These are phyloP conservation scores for Onygenales sp. DNA, from an alignment of 2,329 filamentous ascomycete genomes.

Conservation along the genomic window DNA sequence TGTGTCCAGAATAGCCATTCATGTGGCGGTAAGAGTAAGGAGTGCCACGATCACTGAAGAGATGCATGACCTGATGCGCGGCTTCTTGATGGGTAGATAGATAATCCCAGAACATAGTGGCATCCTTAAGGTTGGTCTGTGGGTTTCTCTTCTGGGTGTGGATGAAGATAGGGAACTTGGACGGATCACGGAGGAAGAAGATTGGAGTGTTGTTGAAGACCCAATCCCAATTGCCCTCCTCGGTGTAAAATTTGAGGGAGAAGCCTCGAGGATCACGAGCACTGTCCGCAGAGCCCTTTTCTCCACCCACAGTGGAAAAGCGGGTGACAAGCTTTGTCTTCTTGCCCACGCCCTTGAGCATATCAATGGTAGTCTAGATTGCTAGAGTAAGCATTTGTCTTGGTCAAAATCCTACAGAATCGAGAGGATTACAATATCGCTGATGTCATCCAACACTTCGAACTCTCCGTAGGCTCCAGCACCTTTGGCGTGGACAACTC, in stretches of 20 bases:
- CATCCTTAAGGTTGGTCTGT: conserved; percentile 58
- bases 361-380: conserved; percentile 30
- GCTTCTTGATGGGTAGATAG: conserved; percentile 53
- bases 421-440: conserved; percentile 29
- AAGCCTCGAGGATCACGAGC: conserved; percentile 66
- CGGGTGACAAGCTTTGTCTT: conserved; percentile 57
- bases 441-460: conserved; percentile 40
- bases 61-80: conserved; percentile 54
- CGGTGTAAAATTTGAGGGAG: conserved; percentile 62
- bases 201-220: conserved; percentile 51
- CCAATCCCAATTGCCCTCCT: conserved; percentile 65
- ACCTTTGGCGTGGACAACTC: conserved; percentile 35
- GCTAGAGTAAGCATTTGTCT: conserved; percentile 2
- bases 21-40: conserved; percentile 57
- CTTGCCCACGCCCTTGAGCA: conserved; percentile 54
- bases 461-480: conserved; percentile 35
- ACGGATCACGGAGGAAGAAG: conserved; percentile 65
- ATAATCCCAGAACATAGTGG: conserved; percentile 62
- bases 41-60: conserved; percentile 58
- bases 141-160: conserved; percentile 69
- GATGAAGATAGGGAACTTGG: conserved; percentile 65
- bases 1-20: conserved; percentile 59
- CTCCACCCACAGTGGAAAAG: conserved; percentile 68
- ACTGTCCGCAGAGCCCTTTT: conserved; percentile 61
- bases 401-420: not conserved